A percentile compares a stretch with the other conserved stretches of the same genome.
These are phyloP conservation scores for Aspergillus nanangensis DNA, from an alignment of 495 filamentous ascomycete genomes.

Conservation along the genomic window DNA sequence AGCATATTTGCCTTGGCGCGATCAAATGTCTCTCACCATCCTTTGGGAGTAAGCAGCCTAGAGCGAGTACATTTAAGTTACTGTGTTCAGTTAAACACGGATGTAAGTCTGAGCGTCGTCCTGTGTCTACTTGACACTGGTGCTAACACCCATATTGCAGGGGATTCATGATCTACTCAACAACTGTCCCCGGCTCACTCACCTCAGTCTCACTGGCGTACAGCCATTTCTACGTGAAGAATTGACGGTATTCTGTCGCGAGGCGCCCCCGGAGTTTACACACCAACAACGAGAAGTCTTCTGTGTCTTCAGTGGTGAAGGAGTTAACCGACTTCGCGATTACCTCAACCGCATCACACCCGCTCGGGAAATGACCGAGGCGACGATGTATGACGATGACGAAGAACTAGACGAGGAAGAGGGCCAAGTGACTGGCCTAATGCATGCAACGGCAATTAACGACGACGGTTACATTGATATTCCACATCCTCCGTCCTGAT, in stretches of 20 bases:
- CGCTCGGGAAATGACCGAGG: conserved; percentile 37
- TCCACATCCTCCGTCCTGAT: conserved; percentile 38
- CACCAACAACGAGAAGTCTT: conserved; percentile 92
- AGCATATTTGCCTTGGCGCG: conserved; percentile 82
- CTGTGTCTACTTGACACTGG: conserved; percentile 8
- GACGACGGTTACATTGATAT: conserved; percentile 49
- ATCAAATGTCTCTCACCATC: conserved; percentile 40
- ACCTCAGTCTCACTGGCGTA: conserved; percentile 95
- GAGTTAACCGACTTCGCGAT: conserved; percentile 71
- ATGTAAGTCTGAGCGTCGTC: conserved; percentile 55
- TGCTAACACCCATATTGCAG: conserved; percentile 40
- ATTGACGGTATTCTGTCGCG: conserved; percentile 76
- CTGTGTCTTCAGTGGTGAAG: conserved; percentile 92
- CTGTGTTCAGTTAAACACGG: conserved; percentile 74
- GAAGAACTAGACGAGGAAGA: conserved; percentile 52
- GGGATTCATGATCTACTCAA: conserved; percentile 88
- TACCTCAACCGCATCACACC: conserved; percentile 58
- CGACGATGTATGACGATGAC: conserved; percentile 53
- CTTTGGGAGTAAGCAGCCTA: conserved; percentile 54
- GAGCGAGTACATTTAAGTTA: conserved; percentile 98
- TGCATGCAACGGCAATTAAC: conserved; percentile 49
- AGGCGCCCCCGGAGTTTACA: conserved; percentile 88
- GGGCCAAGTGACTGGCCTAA: conserved; percentile 50
- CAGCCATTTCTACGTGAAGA: conserved; percentile 71
- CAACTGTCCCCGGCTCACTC: conserved; percentile 85